Percentiles rank a stretch among this genome's conserved stretches.
Evolutionary conservation across 2,329 filamentous ascomycete species (phyloP).

Genomic region (Botrytis deweyae): DNA sequence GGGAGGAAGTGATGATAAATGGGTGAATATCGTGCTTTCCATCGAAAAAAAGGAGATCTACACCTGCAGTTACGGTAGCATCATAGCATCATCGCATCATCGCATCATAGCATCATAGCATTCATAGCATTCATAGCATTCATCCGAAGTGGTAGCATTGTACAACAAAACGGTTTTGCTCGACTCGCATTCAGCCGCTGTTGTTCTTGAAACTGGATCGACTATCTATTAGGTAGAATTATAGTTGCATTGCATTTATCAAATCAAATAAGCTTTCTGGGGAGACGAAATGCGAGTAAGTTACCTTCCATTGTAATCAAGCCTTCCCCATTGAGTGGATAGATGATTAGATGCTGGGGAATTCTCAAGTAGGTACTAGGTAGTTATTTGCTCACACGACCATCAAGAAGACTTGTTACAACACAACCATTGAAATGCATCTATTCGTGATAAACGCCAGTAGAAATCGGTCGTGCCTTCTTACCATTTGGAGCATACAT

Average conservation of each 20-base stretch:
- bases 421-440: background rate
- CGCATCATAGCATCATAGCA: background rate
- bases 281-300: background rate
- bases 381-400: slow-evolving; percentile 5
- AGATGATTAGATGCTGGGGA: background rate
- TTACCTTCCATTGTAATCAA: background rate
- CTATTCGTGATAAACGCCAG: background rate
- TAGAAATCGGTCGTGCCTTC: background rate
- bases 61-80: background rate
- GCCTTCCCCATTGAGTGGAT: background rate
- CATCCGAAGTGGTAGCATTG: background rate
- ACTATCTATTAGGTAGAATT: background rate
- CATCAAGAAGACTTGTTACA: background rate
- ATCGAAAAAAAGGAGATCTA: background rate
- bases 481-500: background rate
- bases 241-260: background rate
- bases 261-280: slow-evolving; percentile 14
- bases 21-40: background rate
- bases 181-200: background rate
- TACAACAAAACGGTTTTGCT: background rate
- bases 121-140: background rate
- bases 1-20: background rate
- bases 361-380: background rate
- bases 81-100: background rate
- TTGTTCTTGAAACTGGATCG: background rate